Evolutionary conservation across 352 stramenopile genomes (phyloP), one percentile per base, ranked within the genome.

Genomic region (Phytopythium mirpurense): DNA sequence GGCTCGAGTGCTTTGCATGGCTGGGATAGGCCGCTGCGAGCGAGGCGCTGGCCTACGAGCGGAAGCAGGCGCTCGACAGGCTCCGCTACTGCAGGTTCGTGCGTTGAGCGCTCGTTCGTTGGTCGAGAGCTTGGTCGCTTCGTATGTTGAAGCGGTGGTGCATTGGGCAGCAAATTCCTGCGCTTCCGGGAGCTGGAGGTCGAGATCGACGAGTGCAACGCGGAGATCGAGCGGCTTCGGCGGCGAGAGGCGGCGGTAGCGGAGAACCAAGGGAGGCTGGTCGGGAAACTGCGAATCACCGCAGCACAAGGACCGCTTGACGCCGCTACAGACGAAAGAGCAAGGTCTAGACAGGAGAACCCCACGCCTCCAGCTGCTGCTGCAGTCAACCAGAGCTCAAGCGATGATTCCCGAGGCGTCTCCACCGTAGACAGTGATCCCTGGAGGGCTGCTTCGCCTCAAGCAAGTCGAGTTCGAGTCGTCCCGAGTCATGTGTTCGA

Each of bases 181-280:
- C 75, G 74, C 3, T 78, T 74, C 35, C 78, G 86, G 52, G 78
- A 89, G 43, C 54, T 86, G 6, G 73, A 87, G 34, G 43, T 75
- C 31, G 73, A 89, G 38, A 65, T 86, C 23, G 73, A 86, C 34
- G 78, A 89, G 47, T 83, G 72, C 29, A 62, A 77, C 32, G 34
- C 23, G 10, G 78, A 89, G 53, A 82, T 89, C 26, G 61, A 80
- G 42, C 69, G 69, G 5, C 57, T 89, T 26, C 61, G 68, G 75
- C 41, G 74, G 38, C 54, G 57, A 43, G 52, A 63, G 7, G 51
- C 34, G 5, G 34, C 26, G 3, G 8, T 18, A n/a, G 29, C 24
- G n/a, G 24, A 41, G 0, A 27, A 31, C 10, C 42, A 7, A 40
- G 34, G 47, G 2, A 45, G 10, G 9, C 8, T 88, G 44, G 60